Evolutionary conservation across 1,284 basidiomycete genomes (phyloP).

Genomic region (Cryptococcus floricola): DNA sequence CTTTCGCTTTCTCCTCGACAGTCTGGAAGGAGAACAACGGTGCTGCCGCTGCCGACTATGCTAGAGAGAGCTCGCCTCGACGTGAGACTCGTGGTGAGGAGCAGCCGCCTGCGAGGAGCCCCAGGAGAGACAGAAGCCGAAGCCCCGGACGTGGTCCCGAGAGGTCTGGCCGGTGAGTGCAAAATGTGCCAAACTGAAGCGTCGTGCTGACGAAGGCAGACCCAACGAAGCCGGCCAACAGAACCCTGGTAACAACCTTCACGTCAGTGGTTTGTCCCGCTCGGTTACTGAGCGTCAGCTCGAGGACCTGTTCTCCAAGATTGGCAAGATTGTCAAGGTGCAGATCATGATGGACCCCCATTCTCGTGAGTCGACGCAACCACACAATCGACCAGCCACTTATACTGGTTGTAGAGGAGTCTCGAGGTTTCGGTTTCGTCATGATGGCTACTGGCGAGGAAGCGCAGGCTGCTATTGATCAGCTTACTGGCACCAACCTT

Average conservation of each 20-base stretch:
- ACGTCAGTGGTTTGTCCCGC: constrained; percentile 81
- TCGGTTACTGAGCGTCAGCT: constrained; percentile 79
- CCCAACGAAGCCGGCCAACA: constrained; percentile 2
- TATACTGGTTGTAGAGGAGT: constrained; percentile 55
- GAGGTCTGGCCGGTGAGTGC: constrained; percentile 30
- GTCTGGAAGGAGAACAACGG: constrained; percentile 35
- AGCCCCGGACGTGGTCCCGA: constrained; percentile 26
- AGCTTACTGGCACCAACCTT: constrained; percentile 74
- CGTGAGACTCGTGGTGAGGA: constrained; percentile 16
- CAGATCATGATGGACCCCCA: constrained; percentile 98
- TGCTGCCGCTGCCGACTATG: constrained; percentile 4
- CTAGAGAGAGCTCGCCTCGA: constrained; percentile 28
- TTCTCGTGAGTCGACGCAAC: constrained; percentile 57
- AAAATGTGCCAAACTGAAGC: not conserved
- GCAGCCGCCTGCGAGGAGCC: constrained; percentile 10
- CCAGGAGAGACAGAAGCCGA: constrained; percentile 29
- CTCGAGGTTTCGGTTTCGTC: constrained; percentile 96
- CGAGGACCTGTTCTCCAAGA: constrained; percentile 80
- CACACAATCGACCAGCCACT: not conserved
- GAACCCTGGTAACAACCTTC: constrained; percentile 95
- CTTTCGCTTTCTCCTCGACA: constrained; percentile 11
- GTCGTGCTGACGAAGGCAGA: constrained; percentile 1
- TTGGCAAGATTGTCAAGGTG: constrained; percentile 74
- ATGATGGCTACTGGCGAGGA: constrained; percentile 85
- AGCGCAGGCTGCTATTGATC: constrained; percentile 81